Conservation (phyloP, 192 early-diverging fungal species). For the Kappamyces sp. region DNA sequence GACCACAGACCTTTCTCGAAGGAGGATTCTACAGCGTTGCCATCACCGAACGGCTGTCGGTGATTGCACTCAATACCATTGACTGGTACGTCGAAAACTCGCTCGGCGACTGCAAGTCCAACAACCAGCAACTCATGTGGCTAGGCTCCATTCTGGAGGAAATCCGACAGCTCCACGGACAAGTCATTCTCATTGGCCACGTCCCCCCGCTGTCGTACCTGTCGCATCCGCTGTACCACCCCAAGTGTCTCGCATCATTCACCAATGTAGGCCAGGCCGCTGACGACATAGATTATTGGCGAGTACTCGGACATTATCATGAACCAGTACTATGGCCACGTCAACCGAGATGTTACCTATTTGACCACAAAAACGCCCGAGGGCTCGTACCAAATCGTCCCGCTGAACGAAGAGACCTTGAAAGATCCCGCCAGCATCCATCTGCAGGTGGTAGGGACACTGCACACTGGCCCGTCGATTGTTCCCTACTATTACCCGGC, state of each 20-base stretch:
- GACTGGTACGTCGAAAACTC: conserved; percentile 11
- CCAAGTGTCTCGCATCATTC: conserved; percentile 30
- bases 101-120: conserved; percentile 14
- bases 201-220: conserved; percentile 28
- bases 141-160: conserved; percentile 19
- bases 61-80: conserved; percentile 9
- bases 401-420: conserved; percentile 24
- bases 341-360: conserved; percentile 39
- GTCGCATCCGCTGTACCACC: conserved; percentile 20
- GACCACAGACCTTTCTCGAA: background rate
- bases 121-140: conserved; percentile 39
- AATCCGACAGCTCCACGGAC: conserved; percentile 10
- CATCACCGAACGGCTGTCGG: background rate
- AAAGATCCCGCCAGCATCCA: conserved; percentile 14
- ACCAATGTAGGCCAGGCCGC: background rate
- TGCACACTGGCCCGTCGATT: conserved; percentile 37
- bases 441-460: conserved; percentile 9
- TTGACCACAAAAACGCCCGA: conserved; percentile 8
- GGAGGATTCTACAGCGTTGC: background rate
- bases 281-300: conserved; percentile 27
- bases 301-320: conserved; percentile 44
- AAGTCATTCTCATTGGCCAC: conserved; percentile 39
- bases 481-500: conserved; percentile 44
- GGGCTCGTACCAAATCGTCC: conserved; percentile 29
- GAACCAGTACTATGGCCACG: conserved; percentile 41